phyloP scores from a whole-genome alignment of 2,329 filamentous ascomycete species.

The Penicillium sp. region DNA sequence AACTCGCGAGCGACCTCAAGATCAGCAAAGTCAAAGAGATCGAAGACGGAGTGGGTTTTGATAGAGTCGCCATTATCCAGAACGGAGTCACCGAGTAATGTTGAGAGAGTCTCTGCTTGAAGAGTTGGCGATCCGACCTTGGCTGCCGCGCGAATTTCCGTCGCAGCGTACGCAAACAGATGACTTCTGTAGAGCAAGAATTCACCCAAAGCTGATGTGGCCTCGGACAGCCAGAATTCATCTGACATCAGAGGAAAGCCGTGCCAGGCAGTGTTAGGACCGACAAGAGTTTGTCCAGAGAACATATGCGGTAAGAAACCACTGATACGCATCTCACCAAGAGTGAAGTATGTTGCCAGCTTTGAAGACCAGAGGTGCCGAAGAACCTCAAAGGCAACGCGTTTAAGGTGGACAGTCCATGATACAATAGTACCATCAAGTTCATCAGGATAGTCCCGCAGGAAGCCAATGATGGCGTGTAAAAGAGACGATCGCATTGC shows the following conservation, averaged over 20 bases:
- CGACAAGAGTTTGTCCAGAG: slow-evolving; percentile 69
- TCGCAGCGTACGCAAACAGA: slow-evolving; percentile 79
- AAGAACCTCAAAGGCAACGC: slow-evolving; percentile 70
- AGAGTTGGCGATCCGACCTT: slow-evolving; percentile 69
- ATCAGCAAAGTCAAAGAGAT: slow-evolving; percentile 89
- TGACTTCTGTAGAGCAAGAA: slow-evolving; percentile 77
- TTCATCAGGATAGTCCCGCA: slow-evolving; percentile 67
- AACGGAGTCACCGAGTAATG: slow-evolving; percentile 73
- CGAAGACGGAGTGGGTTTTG: slow-evolving; percentile 76
- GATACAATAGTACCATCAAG: slow-evolving; percentile 61
- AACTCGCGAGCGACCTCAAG: slow-evolving; percentile 53
- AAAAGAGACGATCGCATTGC: slow-evolving; percentile 74
- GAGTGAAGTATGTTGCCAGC: slow-evolving; percentile 71
- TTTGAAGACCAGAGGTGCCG: slow-evolving; percentile 81
- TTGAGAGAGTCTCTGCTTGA: slow-evolving; percentile 64
- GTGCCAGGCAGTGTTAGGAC: slow-evolving; percentile 72
- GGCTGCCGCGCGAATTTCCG: slow-evolving; percentile 77
- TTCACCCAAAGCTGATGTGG: slow-evolving; percentile 69
- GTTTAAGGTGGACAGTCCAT: slow-evolving; percentile 70
- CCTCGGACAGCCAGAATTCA: slow-evolving; percentile 68
- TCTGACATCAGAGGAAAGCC: slow-evolving; percentile 60
- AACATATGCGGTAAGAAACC: slow-evolving; percentile 80
- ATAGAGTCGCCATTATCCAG: slow-evolving; percentile 65
- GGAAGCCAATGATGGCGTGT: slow-evolving; percentile 74
- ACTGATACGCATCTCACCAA: slow-evolving; percentile 76